These are phyloP conservation scores for Xylariaceae sp. DNA, from an alignment of 2,329 filamentous ascomycete genomes.

Conservation along the genomic window DNA sequence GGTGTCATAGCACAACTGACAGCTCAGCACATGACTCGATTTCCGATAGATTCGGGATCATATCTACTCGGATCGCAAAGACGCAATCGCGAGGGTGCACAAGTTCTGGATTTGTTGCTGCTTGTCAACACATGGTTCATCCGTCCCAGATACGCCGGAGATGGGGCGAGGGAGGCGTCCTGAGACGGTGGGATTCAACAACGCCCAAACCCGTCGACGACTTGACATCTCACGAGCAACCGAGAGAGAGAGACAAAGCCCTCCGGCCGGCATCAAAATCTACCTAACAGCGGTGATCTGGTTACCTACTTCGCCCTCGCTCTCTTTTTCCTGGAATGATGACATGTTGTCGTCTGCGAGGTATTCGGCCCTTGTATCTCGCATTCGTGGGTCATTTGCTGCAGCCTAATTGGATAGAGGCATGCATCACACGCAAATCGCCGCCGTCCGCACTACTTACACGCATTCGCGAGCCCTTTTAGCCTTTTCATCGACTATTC, in stretches of 20 bases:
- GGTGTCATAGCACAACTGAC: slow-evolving; percentile 13
- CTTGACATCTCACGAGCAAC: slow-evolving; percentile 1
- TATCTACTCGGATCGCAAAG: slow-evolving; percentile 3
- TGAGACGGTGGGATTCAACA: slow-evolving; percentile 3
- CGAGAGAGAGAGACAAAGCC: neutral
- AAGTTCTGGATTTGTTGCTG: neutral
- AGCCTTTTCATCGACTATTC: slow-evolving; percentile 7
- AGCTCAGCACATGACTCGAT: slow-evolving; percentile 16
- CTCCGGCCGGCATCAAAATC: neutral
- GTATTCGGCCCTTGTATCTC: slow-evolving; percentile 20
- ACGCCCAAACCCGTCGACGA: neutral
- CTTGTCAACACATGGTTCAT: neutral
- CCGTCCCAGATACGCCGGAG: neutral
- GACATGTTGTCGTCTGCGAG: slow-evolving; percentile 11
- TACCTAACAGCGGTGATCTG: neutral
- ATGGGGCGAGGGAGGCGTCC: neutral
- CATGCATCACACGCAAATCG: slow-evolving; percentile 16
- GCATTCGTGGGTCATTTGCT: slow-evolving; percentile 23
- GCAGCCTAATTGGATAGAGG: slow-evolving; percentile 16
- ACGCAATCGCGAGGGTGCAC: neutral
- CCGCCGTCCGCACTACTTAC: slow-evolving; percentile 11
- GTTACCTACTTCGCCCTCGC: neutral
- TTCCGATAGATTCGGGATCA: neutral
- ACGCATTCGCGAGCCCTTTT: slow-evolving; percentile 8
- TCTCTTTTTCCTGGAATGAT: neutral